phyloP scores from a whole-genome alignment of 176 grass and related monocot genomes.

The maize (Zea mays) region Zm-B73-REFERENCE-NAM-5.0 NC_050104.1:29989001-29989500 shows the following conservation, averaged over 20 bases:
- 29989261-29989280: conserved; percentile 22
- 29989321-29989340: conserved; percentile 40
- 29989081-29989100: conserved; percentile 43
- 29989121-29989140: conserved; percentile 28
- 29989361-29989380: conserved; percentile 17
- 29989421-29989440: conserved; percentile 57
- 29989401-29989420: conserved; percentile 15
- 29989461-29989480: conserved; percentile 86
- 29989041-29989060: conserved; percentile 33
- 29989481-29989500: conserved; percentile 59
- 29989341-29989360: conserved; percentile 7
- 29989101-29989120: conserved; percentile 10
- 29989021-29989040: conserved; percentile 16
- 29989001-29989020: conserved; percentile 42
- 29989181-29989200: conserved; percentile 39
- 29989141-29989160: conserved; percentile 20
- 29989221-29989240: neutral
- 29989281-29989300: conserved; percentile 13
- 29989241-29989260: neutral
- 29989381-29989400: conserved; percentile 14
- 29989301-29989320: conserved; percentile 17
- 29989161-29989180: conserved; percentile 44
- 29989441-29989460: conserved; percentile 49
- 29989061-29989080: conserved; percentile 39
- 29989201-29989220: conserved; percentile 1